Percentiles rank a stretch among this genome's conserved stretches.
phyloP scores from a whole-genome alignment of 1,139 yeast species.

The Wickerhamomyces sp. region DNA sequence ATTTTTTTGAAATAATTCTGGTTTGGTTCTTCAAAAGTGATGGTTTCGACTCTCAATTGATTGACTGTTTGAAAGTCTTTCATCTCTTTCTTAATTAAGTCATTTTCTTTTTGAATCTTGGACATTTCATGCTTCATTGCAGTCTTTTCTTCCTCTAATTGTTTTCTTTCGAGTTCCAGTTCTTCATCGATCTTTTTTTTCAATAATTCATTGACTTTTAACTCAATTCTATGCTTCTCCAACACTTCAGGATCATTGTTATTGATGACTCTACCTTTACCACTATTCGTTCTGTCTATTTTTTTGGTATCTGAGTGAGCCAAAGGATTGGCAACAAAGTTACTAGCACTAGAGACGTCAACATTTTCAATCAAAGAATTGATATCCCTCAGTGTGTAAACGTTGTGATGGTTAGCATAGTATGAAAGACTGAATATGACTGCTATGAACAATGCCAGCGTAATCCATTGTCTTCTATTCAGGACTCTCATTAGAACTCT shows the following conservation, averaged over 20 bases:
- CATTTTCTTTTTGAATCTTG: slow-evolving; percentile 2
- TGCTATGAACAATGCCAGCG: slow-evolving; percentile 5
- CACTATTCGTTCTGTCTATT: too few relatives aligned
- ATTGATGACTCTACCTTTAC: slow-evolving; percentile 8
- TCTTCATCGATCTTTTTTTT: slow-evolving; percentile 17
- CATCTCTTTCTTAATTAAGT: slow-evolving; percentile 4
- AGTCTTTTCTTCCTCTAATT: slow-evolving; percentile 6
- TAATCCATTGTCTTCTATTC: slow-evolving; percentile 10
- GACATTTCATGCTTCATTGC: slow-evolving; percentile 3
- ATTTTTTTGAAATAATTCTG: slow-evolving; percentile 2
- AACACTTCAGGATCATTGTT: slow-evolving; percentile 16
- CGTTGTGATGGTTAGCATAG: slow-evolving; percentile 3
- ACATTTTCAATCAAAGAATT: slow-evolving; percentile 1
- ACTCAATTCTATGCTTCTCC: slow-evolving; percentile 18
- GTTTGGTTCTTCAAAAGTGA: neutral
- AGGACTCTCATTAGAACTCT: neutral
- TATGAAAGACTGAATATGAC: slow-evolving; percentile 2
- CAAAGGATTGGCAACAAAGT: too few relatives aligned
- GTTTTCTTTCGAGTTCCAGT: slow-evolving; percentile 10
- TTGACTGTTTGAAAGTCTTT: slow-evolving; percentile 7
- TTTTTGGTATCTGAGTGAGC: too few relatives aligned
- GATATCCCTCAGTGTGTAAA: slow-evolving; percentile 10
- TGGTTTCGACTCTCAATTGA: slow-evolving; percentile 8
- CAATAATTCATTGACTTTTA: slow-evolving; percentile 17
- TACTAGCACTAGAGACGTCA: too few relatives aligned